Conservation (phyloP, 306 rosid genomes). For the Castanospermum australe region DNA sequence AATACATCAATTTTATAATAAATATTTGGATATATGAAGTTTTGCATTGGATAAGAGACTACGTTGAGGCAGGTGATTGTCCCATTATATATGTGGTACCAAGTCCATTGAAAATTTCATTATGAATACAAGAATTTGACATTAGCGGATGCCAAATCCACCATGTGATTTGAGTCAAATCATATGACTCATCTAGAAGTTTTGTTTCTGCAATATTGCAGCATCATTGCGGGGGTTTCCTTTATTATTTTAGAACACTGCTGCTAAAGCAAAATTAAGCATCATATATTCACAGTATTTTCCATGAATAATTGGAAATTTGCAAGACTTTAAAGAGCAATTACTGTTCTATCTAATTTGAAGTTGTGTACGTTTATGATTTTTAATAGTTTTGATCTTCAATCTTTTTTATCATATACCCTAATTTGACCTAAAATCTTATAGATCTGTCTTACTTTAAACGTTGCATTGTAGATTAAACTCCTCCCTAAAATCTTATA, state of each 20-base stretch:
- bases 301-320: not conserved
- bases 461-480: not conserved
- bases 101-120: not conserved
- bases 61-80: slow-evolving; percentile 4
- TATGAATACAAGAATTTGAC: not conserved
- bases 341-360: not conserved
- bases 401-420: not conserved
- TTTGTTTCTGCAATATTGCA: not conserved
- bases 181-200: not conserved
- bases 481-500: too few relatives aligned
- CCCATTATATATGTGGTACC: not conserved
- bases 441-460: not conserved
- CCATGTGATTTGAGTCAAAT: not conserved
- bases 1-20: not conserved
- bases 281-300: not conserved
- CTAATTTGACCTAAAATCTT: not conserved
- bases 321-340: not conserved
- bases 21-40: slow-evolving; percentile 5
- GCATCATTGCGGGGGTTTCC: not conserved
- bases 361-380: not conserved
- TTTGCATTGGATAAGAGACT: not conserved
- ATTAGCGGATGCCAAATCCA: not conserved
- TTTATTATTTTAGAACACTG: not conserved
- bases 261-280: not conserved
- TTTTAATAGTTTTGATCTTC: not conserved